Evolutionary conservation across 805 yeast species (phyloP), one percentile per base, ranked within the genome.

Genomic region (Metschnikowia kunwiensis): DNA sequence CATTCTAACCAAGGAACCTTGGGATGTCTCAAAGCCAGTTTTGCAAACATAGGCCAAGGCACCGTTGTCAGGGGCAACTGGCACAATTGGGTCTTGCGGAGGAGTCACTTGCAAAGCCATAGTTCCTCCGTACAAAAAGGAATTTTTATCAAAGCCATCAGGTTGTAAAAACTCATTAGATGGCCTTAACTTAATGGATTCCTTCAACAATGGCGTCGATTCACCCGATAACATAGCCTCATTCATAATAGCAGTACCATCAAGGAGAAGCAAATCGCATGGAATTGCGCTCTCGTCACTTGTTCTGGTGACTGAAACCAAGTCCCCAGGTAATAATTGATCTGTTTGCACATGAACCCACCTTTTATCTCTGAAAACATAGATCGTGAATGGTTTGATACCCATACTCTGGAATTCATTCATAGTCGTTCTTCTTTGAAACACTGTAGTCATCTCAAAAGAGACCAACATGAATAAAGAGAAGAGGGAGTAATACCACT

Each of bases 201-300:
- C 98, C 57, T 93, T 93, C 57, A 93, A 77, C 50, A 93, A 70
- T 5, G 98, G 98, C 28, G 98, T 93, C 5, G 97, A 88, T 68
- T 93, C 98, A 60, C 98, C 98, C 5, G 96, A 86, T 38, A 93
- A 79, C 98, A 93, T 93, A 16, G 98, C 98, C 72, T 93, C 98
- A 58, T 93, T 93, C 30, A 93, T 95, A 56, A 93, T 93, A 48
- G 95, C 93, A 13, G 95, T 75, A 34, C 98, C 98, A 52, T 82
- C 89, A 34, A 86, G 61, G 30, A 93, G 70, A 24, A 93, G 63
- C 63, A 93, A 64, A 62, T 93, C 98, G 69, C 98, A 93, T 12
- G 98, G 97, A 36, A 93, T 67, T 1, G 97, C 96, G 45, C 83
- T 76, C 38, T 87, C 97, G 33, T 91, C 98, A 36, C 72, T 80